Base-by-base conservation (phyloP, 2,329 filamentous ascomycete genomes). In the Xylaria sp. region DNA sequence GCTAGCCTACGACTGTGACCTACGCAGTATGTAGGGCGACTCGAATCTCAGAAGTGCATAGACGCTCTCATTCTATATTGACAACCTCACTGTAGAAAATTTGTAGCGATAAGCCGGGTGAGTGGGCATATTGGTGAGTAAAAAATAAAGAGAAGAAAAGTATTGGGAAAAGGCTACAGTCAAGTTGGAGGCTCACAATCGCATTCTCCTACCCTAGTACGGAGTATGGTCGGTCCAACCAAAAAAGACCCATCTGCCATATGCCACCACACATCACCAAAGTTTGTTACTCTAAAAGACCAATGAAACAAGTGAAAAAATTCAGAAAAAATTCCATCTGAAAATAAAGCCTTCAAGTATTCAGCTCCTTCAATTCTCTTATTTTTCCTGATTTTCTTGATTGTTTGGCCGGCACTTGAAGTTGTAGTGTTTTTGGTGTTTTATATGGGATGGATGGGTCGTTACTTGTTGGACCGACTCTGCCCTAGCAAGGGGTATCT, bases 141-240 rank as follows among this genome's bases (percentile, higher is more conserved):
- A 32, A 25, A 25, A 39, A 54, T 34, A n/a, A 25, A 54, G 25
- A 15, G n/a, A 46, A 46, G 8, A 32, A 15, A 25, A 15, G 23
- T 8, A 39, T 18, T 3, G 18, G 13, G 41, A 20, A 39, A 39
- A 39, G 32, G n/a, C 32, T 12, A 56, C n/a, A 39, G 8, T 5
- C 13, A 20, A 37, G 15, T 23, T 34, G 28, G 25, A 13, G 18
- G 34, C 52, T 56, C 32, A 37, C 32, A 23, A 56, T 56, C 52
- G 52, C 52, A 23, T 56, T 23, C 32, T 39, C 52, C 52, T 23
- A 15, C 52, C 52, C 52, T 55, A 12, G 52, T 20, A 20, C 10
- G 52, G 52, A 28, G 28, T 28, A 28, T 28, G 28, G 2, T 28
- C 28, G 28, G 28, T 28, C 28, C 28, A 28, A 28, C 28, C 1